Evolutionary conservation across 805 yeast genomes (phyloP), one percentile per base, ranked within the genome.

Genomic region (Starmerella kuoi): DNA sequence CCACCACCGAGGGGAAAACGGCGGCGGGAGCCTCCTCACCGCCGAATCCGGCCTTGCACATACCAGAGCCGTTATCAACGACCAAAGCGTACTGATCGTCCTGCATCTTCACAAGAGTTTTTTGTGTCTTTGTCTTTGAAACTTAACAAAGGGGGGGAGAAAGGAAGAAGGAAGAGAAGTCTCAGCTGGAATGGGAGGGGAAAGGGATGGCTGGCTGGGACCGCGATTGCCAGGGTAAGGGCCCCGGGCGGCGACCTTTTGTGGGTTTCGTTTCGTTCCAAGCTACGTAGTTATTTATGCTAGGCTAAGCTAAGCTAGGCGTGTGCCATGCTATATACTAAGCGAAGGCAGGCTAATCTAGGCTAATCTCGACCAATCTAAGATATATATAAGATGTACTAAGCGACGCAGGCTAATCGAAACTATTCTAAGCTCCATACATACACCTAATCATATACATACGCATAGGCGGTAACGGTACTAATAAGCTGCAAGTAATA

Each of bases 1-100:
- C 98, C 55, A 88, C 98, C 64, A 91, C 88, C 51, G 97, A 91
- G 65, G 98, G 98, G 88, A 91, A 91, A 59, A 91, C 98, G 62
- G 98, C 97, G 70, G 96, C 83, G 66, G 98, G 98, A 55, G 97
- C 97, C 74, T 91, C 98, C 66, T 91, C 97, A 76, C 98, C 98
- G 78, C 98, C 97, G 68, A 87, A 91, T 72, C 98, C 98, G 88
- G 98, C 98, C 70, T 91, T 91, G 80, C 98, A 91, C 97, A 91
- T 91, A 78, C 98, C 98, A 65, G 98, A 91, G 75, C 98, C 98
- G 74, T 88, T 88, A 70, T 88, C 98, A 73, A 88, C 88, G 73
- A 88, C 97, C 61, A 66, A 66, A 43, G 62, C 61, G 54, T 53
- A 57, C 50, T 54, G 52, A 49, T 59, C 62, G 55, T 57, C 61